Conservation (phyloP, 805 yeast genomes). For the Komagataella pastoris region DNA sequence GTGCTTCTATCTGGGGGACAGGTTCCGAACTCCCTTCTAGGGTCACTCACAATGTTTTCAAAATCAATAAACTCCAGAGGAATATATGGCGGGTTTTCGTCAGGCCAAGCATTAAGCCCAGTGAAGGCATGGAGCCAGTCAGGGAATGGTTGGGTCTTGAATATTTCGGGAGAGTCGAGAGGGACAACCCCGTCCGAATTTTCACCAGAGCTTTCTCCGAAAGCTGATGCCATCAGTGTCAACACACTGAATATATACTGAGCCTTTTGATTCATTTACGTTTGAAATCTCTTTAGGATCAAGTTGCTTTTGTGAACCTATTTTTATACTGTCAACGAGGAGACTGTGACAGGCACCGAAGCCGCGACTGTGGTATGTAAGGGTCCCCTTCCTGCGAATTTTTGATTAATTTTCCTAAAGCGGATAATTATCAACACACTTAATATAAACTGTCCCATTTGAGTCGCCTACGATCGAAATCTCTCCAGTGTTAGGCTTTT, state of each 20-base stretch:
- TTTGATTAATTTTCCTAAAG: no score
- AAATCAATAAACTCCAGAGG: conserved; percentile 64
- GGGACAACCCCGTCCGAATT: background rate
- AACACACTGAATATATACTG: background rate
- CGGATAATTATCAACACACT: no score
- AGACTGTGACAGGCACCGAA: no score
- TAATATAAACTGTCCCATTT: no score
- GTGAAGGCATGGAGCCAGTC: conserved; percentile 68
- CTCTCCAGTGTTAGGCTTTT: no score
- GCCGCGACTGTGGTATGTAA: no score
- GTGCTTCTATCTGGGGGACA: conserved; percentile 40
- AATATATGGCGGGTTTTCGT: conserved; percentile 74
- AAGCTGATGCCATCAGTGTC: background rate
- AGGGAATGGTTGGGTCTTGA: conserved; percentile 35
- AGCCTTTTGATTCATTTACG: background rate
- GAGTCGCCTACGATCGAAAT: no score
- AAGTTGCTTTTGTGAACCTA: background rate
- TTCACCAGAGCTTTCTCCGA: background rate
- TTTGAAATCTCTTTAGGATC: background rate
- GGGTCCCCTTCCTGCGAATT: no score
- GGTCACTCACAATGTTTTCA: conserved; percentile 30
- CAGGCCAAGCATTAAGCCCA: conserved; percentile 75
- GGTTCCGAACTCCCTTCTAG: conserved; percentile 38
- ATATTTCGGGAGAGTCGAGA: background rate
- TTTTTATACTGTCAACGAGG: no score